These are phyloP conservation scores for Colletotrichum tropicale DNA, from an alignment of 2,329 filamentous ascomycete genomes.

Conservation along the genomic window DNA sequence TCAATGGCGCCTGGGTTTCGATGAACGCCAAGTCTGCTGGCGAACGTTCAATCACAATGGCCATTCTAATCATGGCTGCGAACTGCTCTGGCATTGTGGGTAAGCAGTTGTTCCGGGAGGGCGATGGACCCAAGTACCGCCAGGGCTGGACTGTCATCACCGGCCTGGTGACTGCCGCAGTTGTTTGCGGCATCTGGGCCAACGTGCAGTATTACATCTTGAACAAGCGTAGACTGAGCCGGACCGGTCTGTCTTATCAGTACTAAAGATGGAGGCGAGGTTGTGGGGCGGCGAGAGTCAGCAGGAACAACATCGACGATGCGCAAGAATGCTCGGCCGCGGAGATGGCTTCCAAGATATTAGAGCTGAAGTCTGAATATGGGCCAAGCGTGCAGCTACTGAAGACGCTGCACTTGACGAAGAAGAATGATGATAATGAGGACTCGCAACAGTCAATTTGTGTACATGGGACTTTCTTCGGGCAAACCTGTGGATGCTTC, in stretches of 20 bases:
- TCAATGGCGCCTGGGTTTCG: slow-evolving; percentile 34
- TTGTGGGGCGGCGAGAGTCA: background rate
- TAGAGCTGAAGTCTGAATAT: background rate
- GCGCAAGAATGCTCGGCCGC: background rate
- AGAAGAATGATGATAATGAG: background rate
- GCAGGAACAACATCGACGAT: background rate
- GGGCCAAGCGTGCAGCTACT: background rate
- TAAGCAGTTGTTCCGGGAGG: slow-evolving; percentile 32
- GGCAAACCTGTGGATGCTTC: background rate
- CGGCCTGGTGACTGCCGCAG: slow-evolving; percentile 15
- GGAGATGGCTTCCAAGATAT: background rate
- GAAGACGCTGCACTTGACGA: background rate
- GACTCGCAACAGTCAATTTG: background rate
- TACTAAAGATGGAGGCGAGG: background rate
- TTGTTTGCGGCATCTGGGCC: slow-evolving; percentile 11
- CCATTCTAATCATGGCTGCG: slow-evolving; percentile 35
- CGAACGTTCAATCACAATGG: slow-evolving; percentile 35
- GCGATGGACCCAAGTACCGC: slow-evolving; percentile 31
- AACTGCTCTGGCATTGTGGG: slow-evolving; percentile 34
- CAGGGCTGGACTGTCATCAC: slow-evolving; percentile 31
- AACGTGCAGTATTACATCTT: slow-evolving; percentile 19
- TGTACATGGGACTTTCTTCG: background rate
- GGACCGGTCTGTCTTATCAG: slow-evolving; percentile 2
- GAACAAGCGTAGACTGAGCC: slow-evolving; percentile 6
- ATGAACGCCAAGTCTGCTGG: slow-evolving; percentile 31